Evolutionary conservation across 352 stramenopile species (phyloP), one percentile per base, ranked within the genome.

Genomic region (Hyaloperonospora arabidopsidis): DNA sequence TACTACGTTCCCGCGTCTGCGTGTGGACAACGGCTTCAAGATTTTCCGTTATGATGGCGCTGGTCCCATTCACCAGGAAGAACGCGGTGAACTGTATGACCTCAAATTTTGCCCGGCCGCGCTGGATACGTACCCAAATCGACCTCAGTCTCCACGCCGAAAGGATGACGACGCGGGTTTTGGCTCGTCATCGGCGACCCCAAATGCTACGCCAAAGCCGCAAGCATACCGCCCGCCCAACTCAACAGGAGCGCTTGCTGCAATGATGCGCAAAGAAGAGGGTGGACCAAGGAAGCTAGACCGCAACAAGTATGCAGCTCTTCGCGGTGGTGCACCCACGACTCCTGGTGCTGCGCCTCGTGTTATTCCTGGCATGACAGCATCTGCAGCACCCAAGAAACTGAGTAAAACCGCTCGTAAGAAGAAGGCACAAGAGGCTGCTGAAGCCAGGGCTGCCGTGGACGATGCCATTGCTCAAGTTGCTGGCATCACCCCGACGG

Each of bases 21-120:
- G 98, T 75, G 96, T 99, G 10, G 96, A 99, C 68, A 99, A 99
- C 68, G 92, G 93, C 47, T 91, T 98, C 22, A 92, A 96, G 64
- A 58, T 98, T 4, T 98, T 98, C 74, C 83, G 84, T 46, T 99
- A 99, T 72, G 95, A 98, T 68, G 96, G 97, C 39, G 72, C 70
- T 12, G 89, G 87, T 11, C 88, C 88, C 17, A 85, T 97, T 61
- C 67, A 86, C 74, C 83, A 77, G 66, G 88, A 87, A 56, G 84
- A 80, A 48, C 87, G 85, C 52, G 65, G 52, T 4, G 84, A 91
- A 72, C 68, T 95, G 13, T 96, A 92, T 59, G 89, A 96, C 61
- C 65, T 93, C 11, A 75, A 88, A 58, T 97, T 93, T 67, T 75
- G 85, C 14, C 89, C 89, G 0, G 85, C 84, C 13, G 53, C 70